These are phyloP conservation scores for Lactarius akahatsu DNA, from an alignment of 768 basidiomycete genomes.

Conservation along the genomic window DNA sequence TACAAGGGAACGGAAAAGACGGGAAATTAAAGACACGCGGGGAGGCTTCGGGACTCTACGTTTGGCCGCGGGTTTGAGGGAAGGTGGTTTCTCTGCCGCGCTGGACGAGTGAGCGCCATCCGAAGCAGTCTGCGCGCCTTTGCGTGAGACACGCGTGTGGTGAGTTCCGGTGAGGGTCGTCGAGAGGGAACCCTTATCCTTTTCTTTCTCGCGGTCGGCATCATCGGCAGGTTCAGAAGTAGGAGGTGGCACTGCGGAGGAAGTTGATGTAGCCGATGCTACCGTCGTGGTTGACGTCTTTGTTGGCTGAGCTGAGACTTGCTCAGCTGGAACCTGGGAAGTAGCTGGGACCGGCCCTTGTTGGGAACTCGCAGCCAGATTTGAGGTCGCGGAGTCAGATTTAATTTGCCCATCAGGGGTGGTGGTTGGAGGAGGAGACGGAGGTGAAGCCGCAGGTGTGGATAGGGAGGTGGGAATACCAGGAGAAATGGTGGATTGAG, in stretches of 20 bases:
- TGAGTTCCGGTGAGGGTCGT: conserved; percentile 45
- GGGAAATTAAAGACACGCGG: conserved; percentile 58
- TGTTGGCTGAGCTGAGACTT: conserved; percentile 22
- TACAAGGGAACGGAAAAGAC: conserved; percentile 58
- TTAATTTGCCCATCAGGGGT: conserved; percentile 27
- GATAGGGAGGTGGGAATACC: conserved; percentile 5
- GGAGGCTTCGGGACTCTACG: conserved; percentile 32
- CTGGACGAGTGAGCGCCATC: conserved; percentile 38
- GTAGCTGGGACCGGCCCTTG: conserved; percentile 33
- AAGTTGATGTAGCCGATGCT: conserved; percentile 14
- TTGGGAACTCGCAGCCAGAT: conserved; percentile 20
- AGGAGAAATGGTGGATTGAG: not conserved
- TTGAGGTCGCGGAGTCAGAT: conserved; percentile 25
- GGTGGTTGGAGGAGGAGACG: conserved; percentile 11
- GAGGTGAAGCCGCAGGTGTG: conserved; percentile 6
- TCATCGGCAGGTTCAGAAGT: conserved; percentile 37
- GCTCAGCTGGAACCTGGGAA: conserved; percentile 13
- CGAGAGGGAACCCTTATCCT: conserved; percentile 48
- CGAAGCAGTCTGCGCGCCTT: conserved; percentile 36
- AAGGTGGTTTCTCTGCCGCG: conserved; percentile 31
- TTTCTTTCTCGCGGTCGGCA: conserved; percentile 43
- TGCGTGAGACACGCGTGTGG: conserved; percentile 38
- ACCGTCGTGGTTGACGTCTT: conserved; percentile 26
- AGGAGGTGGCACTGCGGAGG: conserved; percentile 33
- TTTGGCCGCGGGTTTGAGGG: conserved; percentile 27